Base-by-base conservation (phyloP, 2,329 filamentous ascomycete species). In the Cladosporium sp. region DNA sequence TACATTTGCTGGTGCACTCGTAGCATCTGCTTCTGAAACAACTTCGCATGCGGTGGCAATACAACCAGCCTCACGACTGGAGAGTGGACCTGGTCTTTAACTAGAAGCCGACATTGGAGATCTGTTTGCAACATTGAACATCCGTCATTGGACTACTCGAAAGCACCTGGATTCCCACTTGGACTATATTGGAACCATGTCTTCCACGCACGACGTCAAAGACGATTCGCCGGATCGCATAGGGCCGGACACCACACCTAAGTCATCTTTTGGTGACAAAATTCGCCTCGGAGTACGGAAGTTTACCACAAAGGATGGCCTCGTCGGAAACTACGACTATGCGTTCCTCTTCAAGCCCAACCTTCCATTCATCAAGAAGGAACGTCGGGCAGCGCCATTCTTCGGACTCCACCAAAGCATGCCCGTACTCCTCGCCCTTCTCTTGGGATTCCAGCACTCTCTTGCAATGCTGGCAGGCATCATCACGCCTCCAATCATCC, bases 271-370 rank as follows among this genome's bases (percentile, higher is more conserved):
- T 56, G 66, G 66, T 37, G 70, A 75, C 18, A 71, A 70, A 49
- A 57, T 66, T 33, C 64, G 70, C 51, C 66, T 70, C n/a, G 54
- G 73, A 44, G 61, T 63, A 1, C 74, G 70, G 54, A 71, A 74
- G 3, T 74, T 77, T 56, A 78, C 75, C 0, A 78, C 76, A 10
- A 78, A 72, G 67, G 74, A 74, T 16, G 91, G 91, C 10, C 77
- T 95, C 22, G 70, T 96, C 52, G 91, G 91, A 57, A 78, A 83
- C 62, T 96, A 96, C 70, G 87, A 96, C 77, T 96, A 96, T 78
- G 87, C 69, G 34, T 93, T 90, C 64, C 83, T 96, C 38, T 95
- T 96, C 76, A 82, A 75, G 18, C 87, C 79, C 1, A 90, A 87
- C 60, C 71, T 95, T 18, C 91, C 91, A 0, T 95, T 95, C 69